Evolutionary conservation across 2,329 filamentous ascomycete species (phyloP).

Genomic region (Aspergillus oerlinghausenensis): DNA sequence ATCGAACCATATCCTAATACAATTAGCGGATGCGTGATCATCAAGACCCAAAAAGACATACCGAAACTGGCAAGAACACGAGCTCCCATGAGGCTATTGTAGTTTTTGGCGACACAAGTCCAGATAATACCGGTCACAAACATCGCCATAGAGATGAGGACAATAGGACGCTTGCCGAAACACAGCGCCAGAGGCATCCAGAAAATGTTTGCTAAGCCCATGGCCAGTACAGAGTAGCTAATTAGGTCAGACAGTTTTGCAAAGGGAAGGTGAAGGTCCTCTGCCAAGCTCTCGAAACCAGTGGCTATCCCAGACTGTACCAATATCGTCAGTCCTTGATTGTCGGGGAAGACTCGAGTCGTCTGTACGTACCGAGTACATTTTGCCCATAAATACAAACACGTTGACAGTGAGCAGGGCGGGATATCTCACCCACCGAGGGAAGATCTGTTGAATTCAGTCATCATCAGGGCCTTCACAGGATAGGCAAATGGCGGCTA

Average conservation of each 20-base stretch:
- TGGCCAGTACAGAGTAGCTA: slow-evolving; percentile 21
- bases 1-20: slow-evolving; percentile 21
- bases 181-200: slow-evolving; percentile 36
- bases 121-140: slow-evolving; percentile 30
- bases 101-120: slow-evolving; percentile 27
- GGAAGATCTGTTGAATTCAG: slow-evolving; percentile 13
- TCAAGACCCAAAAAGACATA: slow-evolving; percentile 3
- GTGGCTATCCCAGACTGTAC: slow-evolving; percentile 21
- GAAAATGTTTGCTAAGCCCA: slow-evolving; percentile 28
- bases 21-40: too few species aligned
- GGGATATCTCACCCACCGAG: slow-evolving; percentile 19
- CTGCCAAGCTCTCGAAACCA: slow-evolving; percentile 19
- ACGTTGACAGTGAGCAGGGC: slow-evolving; percentile 25
- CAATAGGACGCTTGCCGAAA: slow-evolving; percentile 35
- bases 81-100: slow-evolving; percentile 28
- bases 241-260: slow-evolving; percentile 16
- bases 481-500: too few species aligned
- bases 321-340: not conserved
- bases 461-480: not conserved
- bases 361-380: slow-evolving; percentile 19
- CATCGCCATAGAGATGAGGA: slow-evolving; percentile 28
- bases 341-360: not conserved
- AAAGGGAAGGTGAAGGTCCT: slow-evolving; percentile 16
- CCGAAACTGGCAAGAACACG: slow-evolving; percentile 31
- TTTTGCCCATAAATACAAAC: slow-evolving; percentile 27